Conservation (phyloP, 2,329 filamentous ascomycete genomes). For the Akanthomyces lecanii region DNA sequence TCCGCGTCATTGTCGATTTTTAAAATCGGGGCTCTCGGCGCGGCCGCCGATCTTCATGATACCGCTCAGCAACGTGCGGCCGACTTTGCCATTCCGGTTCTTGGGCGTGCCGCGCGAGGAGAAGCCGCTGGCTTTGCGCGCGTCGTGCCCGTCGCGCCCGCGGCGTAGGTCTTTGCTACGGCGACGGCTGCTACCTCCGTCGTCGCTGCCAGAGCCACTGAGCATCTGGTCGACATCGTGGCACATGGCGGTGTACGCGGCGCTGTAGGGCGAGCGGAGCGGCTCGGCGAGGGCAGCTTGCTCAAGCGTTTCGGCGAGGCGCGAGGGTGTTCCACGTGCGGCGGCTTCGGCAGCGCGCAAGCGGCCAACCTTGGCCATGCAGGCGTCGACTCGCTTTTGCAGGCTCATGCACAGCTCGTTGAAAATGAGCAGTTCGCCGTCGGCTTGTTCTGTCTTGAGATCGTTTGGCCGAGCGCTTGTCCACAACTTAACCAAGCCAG, state of each 20-base stretch:
- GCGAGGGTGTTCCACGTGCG: conserved; percentile 29
- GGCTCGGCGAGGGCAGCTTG: conserved; percentile 35
- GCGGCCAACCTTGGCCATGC: conserved; percentile 46
- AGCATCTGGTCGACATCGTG: conserved; percentile 36
- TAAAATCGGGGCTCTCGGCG: conserved; percentile 38
- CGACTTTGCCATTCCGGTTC: conserved; percentile 37
- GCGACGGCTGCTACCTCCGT: conserved; percentile 21
- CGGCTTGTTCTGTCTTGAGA: conserved; percentile 28
- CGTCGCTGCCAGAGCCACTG: conserved; percentile 50
- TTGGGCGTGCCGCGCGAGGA: conserved; percentile 29
- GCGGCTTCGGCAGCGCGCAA: conserved; percentile 37
- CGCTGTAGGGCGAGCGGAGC: conserved; percentile 7
- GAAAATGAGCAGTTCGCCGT: conserved; percentile 52
- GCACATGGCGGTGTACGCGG: conserved; percentile 22
- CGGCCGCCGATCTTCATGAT: conserved; percentile 42
- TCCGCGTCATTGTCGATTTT: conserved; percentile 17
- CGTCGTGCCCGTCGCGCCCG: conserved; percentile 27
- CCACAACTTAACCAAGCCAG: conserved; percentile 79
- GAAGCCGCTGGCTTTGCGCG: conserved; percentile 26
- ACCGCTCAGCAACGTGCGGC: conserved; percentile 39
- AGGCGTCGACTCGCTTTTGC: conserved; percentile 48
- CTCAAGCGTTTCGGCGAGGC: conserved; percentile 47
- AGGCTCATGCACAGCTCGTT: conserved; percentile 47
- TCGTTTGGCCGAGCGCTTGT: conserved; percentile 51
- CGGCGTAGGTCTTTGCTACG: conserved; percentile 32